phyloP scores from a whole-genome alignment of 1,139 yeast genomes.

The Debaryomyces robertsiae region DNA sequence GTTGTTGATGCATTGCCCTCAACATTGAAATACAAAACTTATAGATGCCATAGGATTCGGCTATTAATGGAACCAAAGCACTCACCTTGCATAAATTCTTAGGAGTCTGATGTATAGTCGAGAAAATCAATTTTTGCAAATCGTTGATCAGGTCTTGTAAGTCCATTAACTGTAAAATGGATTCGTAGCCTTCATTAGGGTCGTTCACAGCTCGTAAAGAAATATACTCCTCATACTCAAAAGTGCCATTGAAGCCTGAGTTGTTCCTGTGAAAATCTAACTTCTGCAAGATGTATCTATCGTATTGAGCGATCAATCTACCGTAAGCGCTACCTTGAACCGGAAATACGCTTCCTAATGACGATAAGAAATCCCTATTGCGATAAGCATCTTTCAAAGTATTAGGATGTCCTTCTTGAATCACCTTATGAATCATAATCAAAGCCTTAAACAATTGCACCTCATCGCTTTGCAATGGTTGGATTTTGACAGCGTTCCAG shows the following conservation, averaged over 20 bases:
- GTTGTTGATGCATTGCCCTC: conserved; percentile 79
- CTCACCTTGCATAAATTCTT: conserved; percentile 81
- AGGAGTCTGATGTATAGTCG: conserved; percentile 66
- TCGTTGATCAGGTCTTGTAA: conserved; percentile 85
- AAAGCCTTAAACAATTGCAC: conserved; percentile 86
- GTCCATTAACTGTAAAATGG: conserved; percentile 81
- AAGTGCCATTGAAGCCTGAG: conserved; percentile 90
- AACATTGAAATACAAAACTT: conserved; percentile 89
- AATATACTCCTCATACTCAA: conserved; percentile 93
- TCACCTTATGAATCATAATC: conserved; percentile 85
- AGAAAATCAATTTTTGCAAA: conserved; percentile 75
- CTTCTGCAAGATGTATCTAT: conserved; percentile 67
- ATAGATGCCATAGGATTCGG: conserved; percentile 94
- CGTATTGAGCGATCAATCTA: conserved; percentile 76
- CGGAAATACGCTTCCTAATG: conserved; percentile 47
- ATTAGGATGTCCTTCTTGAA: conserved; percentile 94
- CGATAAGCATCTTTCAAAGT: conserved; percentile 80
- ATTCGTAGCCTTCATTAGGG: conserved; percentile 94
- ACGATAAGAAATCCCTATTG: conserved; percentile 52
- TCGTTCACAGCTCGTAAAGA: conserved; percentile 86
- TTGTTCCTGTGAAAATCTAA: conserved; percentile 82
- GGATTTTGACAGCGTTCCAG: conserved; percentile 81
- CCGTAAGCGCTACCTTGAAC: conserved; percentile 59
- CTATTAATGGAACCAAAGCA: conserved; percentile 85
- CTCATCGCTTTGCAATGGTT: conserved; percentile 81